Conservation (phyloP, 257 asterid genomes). For the Petrea volubilis region DNA sequence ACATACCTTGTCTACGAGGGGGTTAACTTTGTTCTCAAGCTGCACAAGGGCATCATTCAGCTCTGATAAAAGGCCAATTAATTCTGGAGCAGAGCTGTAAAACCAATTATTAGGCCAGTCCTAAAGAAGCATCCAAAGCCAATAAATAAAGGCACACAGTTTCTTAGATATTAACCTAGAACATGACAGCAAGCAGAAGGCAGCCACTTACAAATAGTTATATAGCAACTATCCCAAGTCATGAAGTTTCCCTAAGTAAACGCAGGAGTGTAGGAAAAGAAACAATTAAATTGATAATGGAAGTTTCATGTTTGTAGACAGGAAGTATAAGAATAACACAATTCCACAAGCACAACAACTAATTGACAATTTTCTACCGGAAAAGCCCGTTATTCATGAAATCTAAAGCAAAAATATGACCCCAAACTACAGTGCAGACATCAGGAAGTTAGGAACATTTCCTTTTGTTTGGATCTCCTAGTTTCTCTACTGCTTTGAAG, state of each 20-base stretch:
- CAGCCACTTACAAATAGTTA: slow-evolving; percentile 7
- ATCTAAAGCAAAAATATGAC: not conserved
- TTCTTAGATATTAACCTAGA: slow-evolving; percentile 12
- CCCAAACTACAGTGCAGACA: not conserved
- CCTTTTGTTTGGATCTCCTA: not conserved
- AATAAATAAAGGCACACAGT: not conserved
- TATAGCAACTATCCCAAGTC: slow-evolving; percentile 1
- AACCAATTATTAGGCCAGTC: slow-evolving; percentile 28
- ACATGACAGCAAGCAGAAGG: slow-evolving; percentile 6
- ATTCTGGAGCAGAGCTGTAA: slow-evolving; percentile 90
- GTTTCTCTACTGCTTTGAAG: not conserved
- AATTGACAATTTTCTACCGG: not conserved
- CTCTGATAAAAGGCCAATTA: slow-evolving; percentile 84
- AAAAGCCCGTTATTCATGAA: not conserved
- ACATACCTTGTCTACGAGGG: slow-evolving; percentile 69
- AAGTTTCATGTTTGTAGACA: not conserved
- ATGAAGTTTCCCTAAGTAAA: not conserved
- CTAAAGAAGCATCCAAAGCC: slow-evolving; percentile 1
- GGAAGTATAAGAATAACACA: not conserved
- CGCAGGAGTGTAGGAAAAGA: not conserved
- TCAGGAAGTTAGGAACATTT: not conserved
- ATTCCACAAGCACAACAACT: not conserved
- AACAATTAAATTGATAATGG: not conserved
- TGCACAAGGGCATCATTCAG: slow-evolving; percentile 70
- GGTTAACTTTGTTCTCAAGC: slow-evolving; percentile 83